Evolutionary conservation across 2,329 filamentous ascomycete genomes (phyloP), one percentile per base, ranked within the genome.

Genomic region (Botrytis fragariae): DNA sequence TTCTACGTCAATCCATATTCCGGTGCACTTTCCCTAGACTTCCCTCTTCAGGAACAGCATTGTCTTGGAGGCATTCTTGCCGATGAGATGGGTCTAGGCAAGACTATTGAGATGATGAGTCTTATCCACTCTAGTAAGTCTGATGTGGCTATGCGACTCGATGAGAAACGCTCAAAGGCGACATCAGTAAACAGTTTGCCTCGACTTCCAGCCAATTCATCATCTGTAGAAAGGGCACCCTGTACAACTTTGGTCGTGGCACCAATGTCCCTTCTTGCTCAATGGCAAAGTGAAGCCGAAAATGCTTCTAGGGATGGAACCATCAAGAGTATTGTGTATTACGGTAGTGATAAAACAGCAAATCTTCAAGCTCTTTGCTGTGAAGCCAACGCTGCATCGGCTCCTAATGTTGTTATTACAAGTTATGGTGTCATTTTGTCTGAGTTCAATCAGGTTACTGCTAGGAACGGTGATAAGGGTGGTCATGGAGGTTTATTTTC

Each of bases 1-100:
- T 99, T 99, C 79, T 99, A 98, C 78, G 92, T 98, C 78, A 99
- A 99, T 78, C 95, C 95, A 0, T 99, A 99, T 81, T 98, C 95
- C 10, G 96, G 96, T 14, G 95, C 98, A 77, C 84, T 99, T 70
- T 97, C 94, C 2, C 85, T 98, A 0, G 90, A 97, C 9, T 99
- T 99, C 77, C 96, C 96, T 0, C 89, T 90, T 3, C 96, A 99
- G 80, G 94, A 98, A 79, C 96, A 98, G 80, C 93, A 97, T 80
- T 99, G 96, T 77, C 85, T 97, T 0, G 96, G 96, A 62, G 96
- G 96, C 9, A 93, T 99, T 73, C 85, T 99, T 60, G 96, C 96
- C 14, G 96, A 99, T 79, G 93, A 98, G 83, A 99, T 99, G 96
- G 96, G 96, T 64, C 86, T 99, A 2, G 96, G 96, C 48, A 99